These are phyloP conservation scores for Diplodia intermedia DNA, from an alignment of 2,329 filamentous ascomycete species.

Conservation along the genomic window DNA sequence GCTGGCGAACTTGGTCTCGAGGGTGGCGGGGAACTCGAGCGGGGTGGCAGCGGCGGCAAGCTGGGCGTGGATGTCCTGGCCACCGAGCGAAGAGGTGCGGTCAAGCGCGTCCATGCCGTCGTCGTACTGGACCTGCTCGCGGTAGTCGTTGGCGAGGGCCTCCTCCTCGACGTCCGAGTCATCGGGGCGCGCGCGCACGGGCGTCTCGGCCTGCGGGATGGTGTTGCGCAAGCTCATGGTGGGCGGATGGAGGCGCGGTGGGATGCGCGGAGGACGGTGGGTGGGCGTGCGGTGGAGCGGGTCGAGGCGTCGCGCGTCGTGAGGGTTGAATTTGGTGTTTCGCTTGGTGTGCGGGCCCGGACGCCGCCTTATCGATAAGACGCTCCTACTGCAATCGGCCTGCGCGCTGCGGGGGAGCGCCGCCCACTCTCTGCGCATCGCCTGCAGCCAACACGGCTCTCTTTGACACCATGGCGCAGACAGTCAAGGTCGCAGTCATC, in stretches of 20 bases:
- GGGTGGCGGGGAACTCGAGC: conserved; percentile 91
- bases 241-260: background rate
- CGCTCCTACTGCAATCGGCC: background rate
- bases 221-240: conserved; percentile 49
- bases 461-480: conserved; percentile 49
- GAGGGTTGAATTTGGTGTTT: conserved; percentile 35
- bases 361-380: conserved; percentile 32
- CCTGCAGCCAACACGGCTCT: too few species aligned
- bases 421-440: background rate
- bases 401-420: background rate
- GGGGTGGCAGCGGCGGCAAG: conserved; percentile 91
- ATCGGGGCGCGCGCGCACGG: conserved; percentile 62
- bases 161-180: conserved; percentile 97
- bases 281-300: conserved; percentile 29
- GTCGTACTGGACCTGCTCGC: conserved; percentile 91
- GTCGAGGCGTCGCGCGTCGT: conserved; percentile 30
- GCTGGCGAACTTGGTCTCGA: conserved; percentile 97
- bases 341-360: conserved; percentile 31
- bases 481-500: conserved; percentile 57
- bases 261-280: conserved; percentile 12
- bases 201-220: conserved; percentile 49
- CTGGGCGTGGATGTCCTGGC: conserved; percentile 93
- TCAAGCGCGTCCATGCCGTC: conserved; percentile 84
- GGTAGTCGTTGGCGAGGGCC: conserved; percentile 92
- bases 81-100: conserved; percentile 66